A percentile compares a stretch with the other conserved stretches of the same genome.
phyloP scores from a whole-genome alignment of 768 basidiomycete genomes.

The Phaeotremella skinneri region DNA sequence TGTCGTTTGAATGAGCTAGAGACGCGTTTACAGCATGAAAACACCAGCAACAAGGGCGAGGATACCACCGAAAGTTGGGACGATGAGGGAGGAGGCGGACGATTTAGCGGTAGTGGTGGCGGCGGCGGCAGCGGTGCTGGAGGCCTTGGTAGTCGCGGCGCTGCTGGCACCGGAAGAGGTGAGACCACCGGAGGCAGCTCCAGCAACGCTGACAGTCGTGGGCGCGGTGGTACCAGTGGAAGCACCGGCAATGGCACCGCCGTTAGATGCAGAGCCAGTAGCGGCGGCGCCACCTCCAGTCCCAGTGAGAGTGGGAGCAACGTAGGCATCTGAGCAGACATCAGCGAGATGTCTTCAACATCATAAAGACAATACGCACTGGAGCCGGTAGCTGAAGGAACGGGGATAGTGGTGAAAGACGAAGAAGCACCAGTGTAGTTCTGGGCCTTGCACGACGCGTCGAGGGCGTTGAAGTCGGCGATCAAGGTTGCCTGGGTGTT shows the following conservation, averaged over 20 bases:
- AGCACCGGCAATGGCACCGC: conserved; percentile 10
- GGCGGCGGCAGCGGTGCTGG: conserved; percentile 15
- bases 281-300: conserved; percentile 43
- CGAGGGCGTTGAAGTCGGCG: conserved; percentile 44
- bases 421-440: conserved; percentile 45
- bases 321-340: conserved; percentile 29
- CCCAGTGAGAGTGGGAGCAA: conserved; percentile 42
- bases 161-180: conserved; percentile 15
- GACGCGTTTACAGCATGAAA: conserved; percentile 3
- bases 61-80: conserved; percentile 23
- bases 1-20: too few relatives aligned
- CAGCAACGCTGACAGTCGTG: conserved; percentile 4
- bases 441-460: conserved; percentile 45
- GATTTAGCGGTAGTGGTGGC: conserved; percentile 13
- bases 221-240: conserved; percentile 8
- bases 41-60: conserved; percentile 18
- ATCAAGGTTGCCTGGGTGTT: conserved; percentile 48
- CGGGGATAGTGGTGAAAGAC: conserved; percentile 29
- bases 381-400: conserved; percentile 33
- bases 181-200: conserved; percentile 5
- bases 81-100: conserved; percentile 11
- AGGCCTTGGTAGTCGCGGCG: conserved; percentile 6
- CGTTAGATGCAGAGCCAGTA: conserved; percentile 28
- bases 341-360: neutral
- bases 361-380: conserved; percentile 15